Evolutionary conservation across 208 protist species (phyloP).

Genomic region (Spongospora subterranea): DNA sequence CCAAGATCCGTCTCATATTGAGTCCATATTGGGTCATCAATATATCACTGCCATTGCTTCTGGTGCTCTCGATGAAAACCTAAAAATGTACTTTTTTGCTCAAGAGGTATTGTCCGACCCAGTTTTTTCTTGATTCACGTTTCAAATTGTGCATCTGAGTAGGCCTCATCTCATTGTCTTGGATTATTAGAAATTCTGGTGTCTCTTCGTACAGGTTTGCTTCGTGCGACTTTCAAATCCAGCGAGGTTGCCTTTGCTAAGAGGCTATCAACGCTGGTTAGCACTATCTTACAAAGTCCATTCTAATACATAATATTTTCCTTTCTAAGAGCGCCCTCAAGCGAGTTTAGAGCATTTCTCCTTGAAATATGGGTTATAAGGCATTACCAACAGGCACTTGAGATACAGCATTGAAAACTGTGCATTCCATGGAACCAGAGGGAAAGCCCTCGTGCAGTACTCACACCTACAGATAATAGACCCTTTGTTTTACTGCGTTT

Average conservation of each 20-base stretch:
- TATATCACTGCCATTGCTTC: constrained; percentile 4
- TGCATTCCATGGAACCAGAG: too few species aligned
- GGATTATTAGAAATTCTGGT: neutral
- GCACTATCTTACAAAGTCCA: neutral
- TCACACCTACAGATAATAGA: too few species aligned
- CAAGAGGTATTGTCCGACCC: neutral
- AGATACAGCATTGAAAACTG: too few species aligned
- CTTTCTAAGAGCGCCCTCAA: too few species aligned
- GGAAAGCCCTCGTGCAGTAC: too few species aligned
- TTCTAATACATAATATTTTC: constrained; percentile 29
- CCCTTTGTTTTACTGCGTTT: too few species aligned
- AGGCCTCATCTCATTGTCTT: neutral
- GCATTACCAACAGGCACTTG: too few species aligned
- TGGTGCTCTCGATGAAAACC: constrained; percentile 10
- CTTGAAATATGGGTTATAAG: too few species aligned
- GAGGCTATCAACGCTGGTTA: neutral
- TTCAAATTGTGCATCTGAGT: neutral
- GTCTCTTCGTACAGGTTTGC: neutral
- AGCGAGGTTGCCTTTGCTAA: constrained; percentile 13
- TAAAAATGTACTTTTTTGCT: constrained; percentile 49
- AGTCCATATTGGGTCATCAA: neutral
- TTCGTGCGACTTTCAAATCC: neutral
- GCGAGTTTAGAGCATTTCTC: too few species aligned
- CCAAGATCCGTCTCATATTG: neutral
- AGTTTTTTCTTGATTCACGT: neutral